phyloP scores from a whole-genome alignment of 257 asterid species.

The Solanum chiquidenum region DNA sequence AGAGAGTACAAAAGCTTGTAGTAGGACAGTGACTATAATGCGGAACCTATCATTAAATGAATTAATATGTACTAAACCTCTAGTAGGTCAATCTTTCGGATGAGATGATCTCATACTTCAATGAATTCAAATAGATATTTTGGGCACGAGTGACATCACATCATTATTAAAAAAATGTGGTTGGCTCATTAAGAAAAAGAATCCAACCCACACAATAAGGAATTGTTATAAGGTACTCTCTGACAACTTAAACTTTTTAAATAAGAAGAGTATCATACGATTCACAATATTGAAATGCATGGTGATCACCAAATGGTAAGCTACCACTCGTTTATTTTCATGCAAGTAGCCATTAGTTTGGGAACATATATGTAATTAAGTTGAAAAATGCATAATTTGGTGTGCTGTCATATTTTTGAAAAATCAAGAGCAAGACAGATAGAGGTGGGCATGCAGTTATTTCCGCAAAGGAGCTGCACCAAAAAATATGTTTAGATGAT shows the following conservation, averaged over 20 bases:
- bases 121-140: background rate
- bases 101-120: background rate
- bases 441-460: background rate
- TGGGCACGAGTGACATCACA: no score
- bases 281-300: background rate
- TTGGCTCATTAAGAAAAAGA: background rate
- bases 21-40: background rate
- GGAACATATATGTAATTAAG: no score
- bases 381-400: background rate
- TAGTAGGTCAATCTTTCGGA: background rate
- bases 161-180: background rate
- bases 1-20: background rate
- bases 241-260: background rate
- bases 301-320: background rate
- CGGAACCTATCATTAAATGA: background rate
- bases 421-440: background rate
- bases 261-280: background rate
- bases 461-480: background rate
- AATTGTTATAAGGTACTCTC: background rate
- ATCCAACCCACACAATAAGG: background rate
- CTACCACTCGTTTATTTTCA: background rate
- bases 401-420: background rate
- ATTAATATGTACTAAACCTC: no score
- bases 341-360: no score
- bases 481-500: background rate